These are phyloP conservation scores for Hypoxylon cercidicola DNA, from an alignment of 495 filamentous ascomycete genomes.

Conservation along the genomic window DNA sequence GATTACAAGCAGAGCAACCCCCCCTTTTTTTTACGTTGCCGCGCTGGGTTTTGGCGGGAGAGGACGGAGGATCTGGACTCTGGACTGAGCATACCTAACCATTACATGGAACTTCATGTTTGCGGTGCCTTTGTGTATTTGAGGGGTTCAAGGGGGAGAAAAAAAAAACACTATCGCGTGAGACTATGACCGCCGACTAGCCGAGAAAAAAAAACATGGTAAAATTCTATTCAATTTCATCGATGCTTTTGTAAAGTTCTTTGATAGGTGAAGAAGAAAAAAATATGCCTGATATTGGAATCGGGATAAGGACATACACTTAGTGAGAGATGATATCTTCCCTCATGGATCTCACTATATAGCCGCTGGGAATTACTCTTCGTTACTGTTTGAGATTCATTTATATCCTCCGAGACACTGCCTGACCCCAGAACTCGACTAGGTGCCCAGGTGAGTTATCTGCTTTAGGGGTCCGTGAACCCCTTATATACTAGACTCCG, in stretches of 20 bases:
- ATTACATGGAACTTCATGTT: neutral
- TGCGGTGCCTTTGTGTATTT: neutral
- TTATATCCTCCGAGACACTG: no score
- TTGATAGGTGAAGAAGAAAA: neutral
- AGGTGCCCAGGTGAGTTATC: no score
- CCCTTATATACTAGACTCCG: no score
- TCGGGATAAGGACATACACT: no score
- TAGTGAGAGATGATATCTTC: no score
- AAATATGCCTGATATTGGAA: no score
- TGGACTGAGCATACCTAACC: neutral
- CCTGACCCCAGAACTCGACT: no score
- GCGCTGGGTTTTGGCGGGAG: neutral
- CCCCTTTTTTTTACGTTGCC: neutral
- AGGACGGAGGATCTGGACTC: neutral
- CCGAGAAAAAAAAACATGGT: conserved; percentile 8
- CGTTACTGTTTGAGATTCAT: no score
- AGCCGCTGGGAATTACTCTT: no score
- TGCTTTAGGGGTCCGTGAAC: no score
- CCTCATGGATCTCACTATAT: no score
- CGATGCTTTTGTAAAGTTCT: neutral
- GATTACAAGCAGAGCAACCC: neutral
- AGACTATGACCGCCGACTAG: neutral
- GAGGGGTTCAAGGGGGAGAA: neutral
- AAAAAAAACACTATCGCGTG: neutral
- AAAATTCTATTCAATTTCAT: conserved; percentile 5